Base-by-base conservation (phyloP, 257 asterid genomes). In the Dorcoceras hygrometricum region DNA sequence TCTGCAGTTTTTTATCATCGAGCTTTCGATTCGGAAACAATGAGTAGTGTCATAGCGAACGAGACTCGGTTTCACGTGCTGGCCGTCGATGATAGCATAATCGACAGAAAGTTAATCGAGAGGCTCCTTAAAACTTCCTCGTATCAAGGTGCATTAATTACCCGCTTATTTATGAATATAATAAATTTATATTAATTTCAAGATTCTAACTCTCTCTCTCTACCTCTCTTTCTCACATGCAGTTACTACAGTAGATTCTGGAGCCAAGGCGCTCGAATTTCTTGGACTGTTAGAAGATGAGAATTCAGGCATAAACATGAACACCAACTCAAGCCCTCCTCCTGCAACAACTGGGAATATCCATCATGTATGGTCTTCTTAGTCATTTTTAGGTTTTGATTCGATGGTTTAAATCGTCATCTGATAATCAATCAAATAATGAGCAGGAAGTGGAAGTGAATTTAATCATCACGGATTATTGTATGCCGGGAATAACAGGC, bases 401-500 rank as follows among this genome's bases (percentile, higher is more conserved):
- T 2, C 5, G 31, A 28, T 3, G 3, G 2, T 1, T 5, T 12
- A n/a, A 28, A 2, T 14, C 4, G 25, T 43, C 19, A 4, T 26
- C 59, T 58, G n/a, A 59, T 53, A 2, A 28, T 53, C 4, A 16
- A 22, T 34, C 22, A 22, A 56, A n/a, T 28, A 4, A 4, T 32
- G 12, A 22, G 62, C 86, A 82, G 80, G 73, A 72, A 23, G 70
- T 77, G 23, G 82, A 82, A 54, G 81, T 85, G 19, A 83, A 83
- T 71, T 31, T 88, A 82, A 88, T 88, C 63, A 86, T 88, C 65
- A 82, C 96, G 8, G 90, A 88, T 63, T 88, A 86, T 63, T 71
- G 80, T 29, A 88, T 88, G 95, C 95, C 95, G n/a, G 85, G 88
- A 57, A 26, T 88, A 54, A 85, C 89, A 4, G 95, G 95, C 14